Evolutionary conservation across 345 rosid genomes (phyloP).

Genomic region (Balakata baccata): DNA sequence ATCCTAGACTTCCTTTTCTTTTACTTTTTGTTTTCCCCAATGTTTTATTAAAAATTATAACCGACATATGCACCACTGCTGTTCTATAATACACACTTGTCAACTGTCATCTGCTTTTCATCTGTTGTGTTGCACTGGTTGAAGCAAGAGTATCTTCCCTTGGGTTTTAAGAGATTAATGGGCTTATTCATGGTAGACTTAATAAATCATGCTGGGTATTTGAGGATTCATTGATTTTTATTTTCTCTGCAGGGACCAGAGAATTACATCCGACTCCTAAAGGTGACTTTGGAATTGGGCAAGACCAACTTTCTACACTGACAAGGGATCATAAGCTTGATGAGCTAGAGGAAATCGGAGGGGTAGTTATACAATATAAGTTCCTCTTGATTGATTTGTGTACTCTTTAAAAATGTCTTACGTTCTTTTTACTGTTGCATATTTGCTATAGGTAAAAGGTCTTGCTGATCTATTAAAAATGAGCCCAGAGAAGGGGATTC

Average conservation of each 20-base stretch:
- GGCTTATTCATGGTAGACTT: background rate
- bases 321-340: conserved; percentile 66
- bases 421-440: conserved; percentile 16
- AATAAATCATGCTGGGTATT: background rate
- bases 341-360: conserved; percentile 60
- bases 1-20: no score
- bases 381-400: background rate
- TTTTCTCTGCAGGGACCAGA: conserved; percentile 28
- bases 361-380: conserved; percentile 41
- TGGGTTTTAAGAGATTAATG: background rate
- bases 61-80: background rate
- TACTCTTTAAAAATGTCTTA: background rate
- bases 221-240: background rate
- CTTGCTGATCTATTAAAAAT: conserved; percentile 59
- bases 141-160: background rate
- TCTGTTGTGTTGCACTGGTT: background rate
- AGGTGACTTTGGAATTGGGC: conserved; percentile 63
- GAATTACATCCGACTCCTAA: conserved; percentile 31
- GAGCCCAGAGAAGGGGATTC: conserved; percentile 56
- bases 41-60: background rate
- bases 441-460: conserved; percentile 59
- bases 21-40: background rate
- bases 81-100: background rate
- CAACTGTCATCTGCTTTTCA: background rate
- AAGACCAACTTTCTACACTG: conserved; percentile 72